phyloP scores from a whole-genome alignment of 371 early-diverging fungal genomes.

The Actinomortierella wolfii region DNA sequence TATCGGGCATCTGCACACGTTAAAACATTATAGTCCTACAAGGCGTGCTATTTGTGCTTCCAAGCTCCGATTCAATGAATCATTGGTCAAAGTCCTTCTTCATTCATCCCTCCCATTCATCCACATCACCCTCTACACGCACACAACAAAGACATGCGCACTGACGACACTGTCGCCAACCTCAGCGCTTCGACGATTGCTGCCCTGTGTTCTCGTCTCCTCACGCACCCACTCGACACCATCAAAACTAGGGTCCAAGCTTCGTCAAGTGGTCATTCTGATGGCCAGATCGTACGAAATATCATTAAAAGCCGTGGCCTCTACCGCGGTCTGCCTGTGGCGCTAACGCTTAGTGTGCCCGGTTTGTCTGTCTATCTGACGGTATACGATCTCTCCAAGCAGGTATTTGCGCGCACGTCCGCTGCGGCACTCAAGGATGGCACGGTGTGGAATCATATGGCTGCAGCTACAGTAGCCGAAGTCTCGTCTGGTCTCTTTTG shows the following conservation, averaged over 20 bases:
- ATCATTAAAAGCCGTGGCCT: slow-evolving; percentile 28
- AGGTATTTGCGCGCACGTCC: slow-evolving; percentile 21
- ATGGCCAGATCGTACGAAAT: slow-evolving; percentile 6
- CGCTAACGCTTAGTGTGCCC: slow-evolving; percentile 73
- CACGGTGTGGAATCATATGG: slow-evolving; percentile 50
- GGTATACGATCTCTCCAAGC: slow-evolving; percentile 72
- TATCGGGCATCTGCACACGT: no score
- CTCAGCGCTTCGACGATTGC: slow-evolving; percentile 63
- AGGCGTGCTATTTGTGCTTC: no score
- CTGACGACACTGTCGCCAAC: slow-evolving; percentile 24
- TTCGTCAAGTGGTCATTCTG: neutral
- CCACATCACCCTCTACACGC: no score
- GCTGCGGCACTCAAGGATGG: slow-evolving; percentile 9
- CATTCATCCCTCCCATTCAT: no score
- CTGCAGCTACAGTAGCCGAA: slow-evolving; percentile 63
- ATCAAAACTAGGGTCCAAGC: slow-evolving; percentile 76
- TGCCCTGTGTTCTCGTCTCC: slow-evolving; percentile 58
- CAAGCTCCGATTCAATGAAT: no score
- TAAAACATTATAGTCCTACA: no score
- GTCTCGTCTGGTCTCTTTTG: slow-evolving; percentile 58
- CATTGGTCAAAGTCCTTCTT: no score
- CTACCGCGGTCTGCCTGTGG: slow-evolving; percentile 72
- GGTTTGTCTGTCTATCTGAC: slow-evolving; percentile 76
- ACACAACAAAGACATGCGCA: no score
- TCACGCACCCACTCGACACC: slow-evolving; percentile 81